phyloP scores from a whole-genome alignment of 2,329 filamentous ascomycete genomes.

The Fusarium goolgardi region DNA sequence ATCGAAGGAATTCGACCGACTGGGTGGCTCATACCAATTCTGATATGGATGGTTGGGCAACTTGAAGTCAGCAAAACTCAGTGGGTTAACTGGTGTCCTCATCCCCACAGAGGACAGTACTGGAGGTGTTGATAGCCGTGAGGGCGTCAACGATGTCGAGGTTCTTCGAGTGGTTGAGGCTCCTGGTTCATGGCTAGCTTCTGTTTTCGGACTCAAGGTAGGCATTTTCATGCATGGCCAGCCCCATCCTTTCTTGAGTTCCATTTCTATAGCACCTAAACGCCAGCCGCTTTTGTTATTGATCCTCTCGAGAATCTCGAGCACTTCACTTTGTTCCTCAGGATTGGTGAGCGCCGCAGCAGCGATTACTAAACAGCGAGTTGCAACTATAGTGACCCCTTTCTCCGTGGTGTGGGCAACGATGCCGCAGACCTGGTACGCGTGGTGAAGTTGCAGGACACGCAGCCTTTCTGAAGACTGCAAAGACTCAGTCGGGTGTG shows the following conservation, averaged over 20 bases:
- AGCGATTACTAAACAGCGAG: slow-evolving; percentile 82
- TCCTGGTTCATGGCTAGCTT: slow-evolving; percentile 22
- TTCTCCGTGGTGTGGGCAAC: slow-evolving; percentile 85
- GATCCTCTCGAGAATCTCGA: slow-evolving; percentile 80
- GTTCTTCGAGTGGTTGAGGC: slow-evolving; percentile 11
- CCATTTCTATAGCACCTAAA: slow-evolving; percentile 75
- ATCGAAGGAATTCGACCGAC: slow-evolving; percentile 50
- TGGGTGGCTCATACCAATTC: slow-evolving; percentile 81
- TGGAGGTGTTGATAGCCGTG: slow-evolving; percentile 44
- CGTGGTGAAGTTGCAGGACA: slow-evolving; percentile 76
- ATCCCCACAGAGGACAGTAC: slow-evolving; percentile 46
- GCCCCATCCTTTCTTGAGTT: slow-evolving; percentile 81
- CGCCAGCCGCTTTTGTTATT: slow-evolving; percentile 82
- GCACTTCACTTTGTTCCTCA: slow-evolving; percentile 82
- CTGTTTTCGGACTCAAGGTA: slow-evolving; percentile 11
- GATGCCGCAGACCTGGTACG: slow-evolving; percentile 89
- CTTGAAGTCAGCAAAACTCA: slow-evolving; percentile 80
- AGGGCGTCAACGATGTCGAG: slow-evolving; percentile 24
- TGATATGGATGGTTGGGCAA: slow-evolving; percentile 85
- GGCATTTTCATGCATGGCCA: slow-evolving; percentile 59
- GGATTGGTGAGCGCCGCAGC: slow-evolving; percentile 76
- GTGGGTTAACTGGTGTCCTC: slow-evolving; percentile 70
- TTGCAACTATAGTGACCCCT: slow-evolving; percentile 81
- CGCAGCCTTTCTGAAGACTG: slow-evolving; percentile 74
- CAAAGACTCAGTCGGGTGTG: slow-evolving; percentile 75